phyloP scores from a whole-genome alignment of 768 basidiomycete species.

The Neoboletus subvelutipes region DNA sequence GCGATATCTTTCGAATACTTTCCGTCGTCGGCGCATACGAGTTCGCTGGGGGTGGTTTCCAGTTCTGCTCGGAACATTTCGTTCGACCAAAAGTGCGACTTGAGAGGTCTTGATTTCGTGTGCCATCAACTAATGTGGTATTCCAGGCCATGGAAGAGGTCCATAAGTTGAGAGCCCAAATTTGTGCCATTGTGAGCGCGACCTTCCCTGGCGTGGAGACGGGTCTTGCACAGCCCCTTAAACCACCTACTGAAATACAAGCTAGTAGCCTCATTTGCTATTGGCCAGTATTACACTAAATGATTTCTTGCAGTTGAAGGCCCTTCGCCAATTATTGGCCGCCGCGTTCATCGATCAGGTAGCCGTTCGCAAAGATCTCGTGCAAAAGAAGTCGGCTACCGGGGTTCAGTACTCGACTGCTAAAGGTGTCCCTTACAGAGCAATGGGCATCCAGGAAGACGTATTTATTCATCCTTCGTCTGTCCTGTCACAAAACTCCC shows the following conservation, averaged over 20 bases:
- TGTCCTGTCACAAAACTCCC: conserved; percentile 60
- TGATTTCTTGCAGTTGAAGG: conserved; percentile 67
- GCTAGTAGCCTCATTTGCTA: conserved; percentile 36
- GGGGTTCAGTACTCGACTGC: conserved; percentile 73
- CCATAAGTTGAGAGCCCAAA: conserved; percentile 89
- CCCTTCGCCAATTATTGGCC: conserved; percentile 81
- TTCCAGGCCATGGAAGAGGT: conserved; percentile 96
- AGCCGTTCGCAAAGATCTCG: conserved; percentile 84
- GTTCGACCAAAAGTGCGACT: conserved; percentile 76
- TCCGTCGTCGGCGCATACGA: conserved; percentile 98
- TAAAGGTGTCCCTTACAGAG: conserved; percentile 79
- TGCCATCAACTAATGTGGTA: background rate
- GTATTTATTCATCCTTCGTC: conserved; percentile 93
- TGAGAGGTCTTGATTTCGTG: background rate
- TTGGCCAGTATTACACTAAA: background rate
- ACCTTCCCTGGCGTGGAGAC: conserved; percentile 68
- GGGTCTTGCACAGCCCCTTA: conserved; percentile 61
- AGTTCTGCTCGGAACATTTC: conserved; percentile 88
- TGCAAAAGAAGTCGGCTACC: conserved; percentile 53
- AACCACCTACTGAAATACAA: conserved; percentile 78
- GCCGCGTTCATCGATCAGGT: conserved; percentile 96
- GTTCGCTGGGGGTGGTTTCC: conserved; percentile 75
- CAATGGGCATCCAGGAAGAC: conserved; percentile 78
- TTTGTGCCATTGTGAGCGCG: conserved; percentile 78
- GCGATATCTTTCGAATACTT: conserved; percentile 84